Evolutionary conservation across 2,329 filamentous ascomycete species (phyloP).

Genomic region (Colletotrichum graminicola): DNA sequence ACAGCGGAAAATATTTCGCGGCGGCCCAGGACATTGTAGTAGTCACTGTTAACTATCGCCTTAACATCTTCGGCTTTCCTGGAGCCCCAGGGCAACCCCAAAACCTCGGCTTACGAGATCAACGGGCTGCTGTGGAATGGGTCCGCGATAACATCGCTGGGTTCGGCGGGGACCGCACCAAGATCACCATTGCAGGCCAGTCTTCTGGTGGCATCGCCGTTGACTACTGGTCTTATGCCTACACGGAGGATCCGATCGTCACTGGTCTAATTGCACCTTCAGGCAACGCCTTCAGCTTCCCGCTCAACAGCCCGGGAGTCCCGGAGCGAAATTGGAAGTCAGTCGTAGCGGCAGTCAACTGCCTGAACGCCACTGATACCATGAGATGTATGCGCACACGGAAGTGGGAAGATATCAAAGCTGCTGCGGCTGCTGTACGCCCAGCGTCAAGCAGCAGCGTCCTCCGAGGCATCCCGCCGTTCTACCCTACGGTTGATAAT

Average conservation of each 20-base stretch:
- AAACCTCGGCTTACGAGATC: constrained; percentile 64
- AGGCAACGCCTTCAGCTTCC: constrained; percentile 60
- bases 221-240: constrained; percentile 64
- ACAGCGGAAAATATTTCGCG: constrained; percentile 58
- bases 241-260: constrained; percentile 62
- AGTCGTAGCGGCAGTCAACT: constrained; percentile 54
- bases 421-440: constrained; percentile 52
- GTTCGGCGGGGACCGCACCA: constrained; percentile 59
- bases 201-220: constrained; percentile 57
- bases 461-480: constrained; percentile 53
- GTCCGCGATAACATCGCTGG: constrained; percentile 57
- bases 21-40: constrained; percentile 58
- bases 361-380: constrained; percentile 40
- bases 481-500: constrained; percentile 58
- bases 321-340: constrained; percentile 58
- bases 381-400: constrained; percentile 55
- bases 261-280: constrained; percentile 60
- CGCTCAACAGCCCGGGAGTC: constrained; percentile 51
- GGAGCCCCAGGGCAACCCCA: constrained; percentile 47
- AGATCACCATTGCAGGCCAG: constrained; percentile 59
- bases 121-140: constrained; percentile 64
- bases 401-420: constrained; percentile 52
- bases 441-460: constrained; percentile 50
- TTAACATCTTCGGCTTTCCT: constrained; percentile 58
- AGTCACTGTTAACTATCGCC: constrained; percentile 61